These are phyloP conservation scores for Curvularia verruculosa DNA, from an alignment of 2,329 filamentous ascomycete genomes.

Conservation along the genomic window DNA sequence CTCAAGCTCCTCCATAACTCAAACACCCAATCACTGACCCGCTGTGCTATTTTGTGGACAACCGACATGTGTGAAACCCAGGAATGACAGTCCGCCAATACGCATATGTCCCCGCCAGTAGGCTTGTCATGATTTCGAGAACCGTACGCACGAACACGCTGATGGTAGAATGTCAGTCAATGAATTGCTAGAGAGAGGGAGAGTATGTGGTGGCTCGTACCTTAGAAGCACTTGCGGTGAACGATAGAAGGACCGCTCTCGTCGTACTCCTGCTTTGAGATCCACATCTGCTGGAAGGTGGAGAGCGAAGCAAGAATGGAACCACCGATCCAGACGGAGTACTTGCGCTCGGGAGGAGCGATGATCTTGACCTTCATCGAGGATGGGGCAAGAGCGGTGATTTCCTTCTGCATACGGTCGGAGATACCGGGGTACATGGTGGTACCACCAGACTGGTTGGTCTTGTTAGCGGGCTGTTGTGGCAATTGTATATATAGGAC, in stretches of 20 bases:
- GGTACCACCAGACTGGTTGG: constrained; percentile 95
- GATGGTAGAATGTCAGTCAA: constrained; percentile 28
- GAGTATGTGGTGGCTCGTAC: constrained; percentile 50
- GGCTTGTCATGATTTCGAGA: constrained; percentile 47
- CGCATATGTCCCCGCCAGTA: constrained; percentile 46
- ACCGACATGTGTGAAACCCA: constrained; percentile 43
- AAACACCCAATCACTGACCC: constrained; percentile 47
- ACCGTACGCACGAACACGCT: constrained; percentile 46
- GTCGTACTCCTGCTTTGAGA: constrained; percentile 99
- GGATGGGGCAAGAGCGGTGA: constrained; percentile 97
- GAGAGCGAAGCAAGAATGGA: constrained; percentile 99
- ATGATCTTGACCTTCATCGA: constrained; percentile 99
- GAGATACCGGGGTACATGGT: constrained; percentile 99
- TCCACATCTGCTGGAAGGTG: constrained; percentile 99
- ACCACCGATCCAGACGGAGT: constrained; percentile 99
- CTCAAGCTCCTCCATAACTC: constrained; percentile 47
- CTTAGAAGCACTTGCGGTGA: constrained; percentile 99
- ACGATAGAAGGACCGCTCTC: constrained; percentile 99
- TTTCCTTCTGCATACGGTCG: constrained; percentile 99
- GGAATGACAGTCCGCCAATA: constrained; percentile 46
- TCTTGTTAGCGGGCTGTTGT: constrained; percentile 43
- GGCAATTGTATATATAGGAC: not conserved
- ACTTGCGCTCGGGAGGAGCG: constrained; percentile 99
- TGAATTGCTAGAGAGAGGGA: constrained; percentile 14
- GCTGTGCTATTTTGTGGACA: constrained; percentile 50